Base-by-base conservation (phyloP, 2,329 filamentous ascomycete species). In the Microsporum canis region DNA sequence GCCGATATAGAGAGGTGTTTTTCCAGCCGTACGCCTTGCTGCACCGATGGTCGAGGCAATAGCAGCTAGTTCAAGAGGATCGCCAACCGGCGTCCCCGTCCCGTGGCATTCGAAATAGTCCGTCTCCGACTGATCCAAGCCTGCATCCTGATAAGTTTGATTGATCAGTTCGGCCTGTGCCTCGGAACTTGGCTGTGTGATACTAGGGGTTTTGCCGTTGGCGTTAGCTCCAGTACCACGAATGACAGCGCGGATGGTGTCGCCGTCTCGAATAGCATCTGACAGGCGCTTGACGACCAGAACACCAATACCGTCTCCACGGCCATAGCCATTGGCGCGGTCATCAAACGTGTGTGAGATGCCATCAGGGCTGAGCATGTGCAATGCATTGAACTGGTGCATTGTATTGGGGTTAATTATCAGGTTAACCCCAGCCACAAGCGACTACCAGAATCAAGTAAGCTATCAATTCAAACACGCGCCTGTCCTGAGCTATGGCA, bases 81-180 rank as follows among this genome's bases (percentile, higher is more conserved):
- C 71, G 1, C 71, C 71, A 3, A 63, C 66, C 2, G 57, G 56
- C 1, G 71, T 73, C 8, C 75, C 76, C 0, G 76, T 78, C 8
- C 75, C 75, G n/a, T 64, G 63, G 17, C 39, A 49, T 34, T 64
- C 63, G 12, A 64, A 59, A 41, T 58, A 61, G 14, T 31, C 43
- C 1, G 60, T 65, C 14, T 55, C 23, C 12, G 31, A 39, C 17
- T 36, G 51, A 27, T 61, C 58, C 31, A 72, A 68, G 0, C 66
- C 67, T 1, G 73, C 72, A 5, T 62, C 60, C 1, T 60, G 36
- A 59, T 77, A 75, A 0, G 69, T 68, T 33, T 60, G 62, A 0
- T 70, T 60, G 5, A 77, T 76, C 1, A 76, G 58, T 1, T 58
- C 60, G 49, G 66, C 66, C 51, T 72, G 69, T 5, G 59, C 57